Conservation (phyloP, 2,329 filamentous ascomycete species). For the Sporothrix euskadiensis region DNA sequence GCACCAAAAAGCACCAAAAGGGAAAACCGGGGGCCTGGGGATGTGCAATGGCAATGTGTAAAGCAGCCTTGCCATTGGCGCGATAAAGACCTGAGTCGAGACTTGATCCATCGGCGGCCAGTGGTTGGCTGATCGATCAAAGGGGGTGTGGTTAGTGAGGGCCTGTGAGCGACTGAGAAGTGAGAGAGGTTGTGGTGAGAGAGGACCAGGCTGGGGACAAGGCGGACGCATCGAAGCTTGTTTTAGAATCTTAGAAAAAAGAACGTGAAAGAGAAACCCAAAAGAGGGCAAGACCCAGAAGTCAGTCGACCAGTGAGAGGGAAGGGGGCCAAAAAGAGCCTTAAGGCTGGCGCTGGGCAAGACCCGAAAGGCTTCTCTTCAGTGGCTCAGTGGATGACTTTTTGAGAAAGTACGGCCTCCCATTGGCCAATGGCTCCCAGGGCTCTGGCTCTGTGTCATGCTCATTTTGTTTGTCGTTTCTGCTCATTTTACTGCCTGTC, state of each 20-base stretch:
- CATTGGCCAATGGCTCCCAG: constrained; percentile 31
- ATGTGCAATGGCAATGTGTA: constrained; percentile 27
- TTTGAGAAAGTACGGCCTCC: background rate
- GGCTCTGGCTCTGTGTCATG: constrained; percentile 4
- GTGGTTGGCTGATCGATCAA: constrained; percentile 15
- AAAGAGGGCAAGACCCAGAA: constrained; percentile 20
- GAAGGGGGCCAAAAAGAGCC: background rate
- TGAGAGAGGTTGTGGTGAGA: background rate
- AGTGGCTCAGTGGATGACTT: background rate
- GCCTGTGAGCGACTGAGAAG: too few relatives aligned
- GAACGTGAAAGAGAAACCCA: constrained; percentile 28
- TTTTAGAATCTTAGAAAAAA: constrained; percentile 27
- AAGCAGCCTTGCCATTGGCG: constrained; percentile 24
- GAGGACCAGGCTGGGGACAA: background rate
- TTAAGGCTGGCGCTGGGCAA: background rate
- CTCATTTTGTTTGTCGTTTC: background rate
- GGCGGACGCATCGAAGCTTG: constrained; percentile 28
- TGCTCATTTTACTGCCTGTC: background rate
- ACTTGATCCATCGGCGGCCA: background rate
- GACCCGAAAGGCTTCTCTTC: constrained; percentile 2
- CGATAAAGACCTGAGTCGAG: constrained; percentile 17
- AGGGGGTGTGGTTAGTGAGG: background rate
- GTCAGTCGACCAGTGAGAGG: background rate
- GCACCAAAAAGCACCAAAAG: background rate
- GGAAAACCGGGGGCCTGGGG: background rate